phyloP scores from a whole-genome alignment of 2,329 filamentous ascomycete genomes.

The Penicillium sp. region DNA sequence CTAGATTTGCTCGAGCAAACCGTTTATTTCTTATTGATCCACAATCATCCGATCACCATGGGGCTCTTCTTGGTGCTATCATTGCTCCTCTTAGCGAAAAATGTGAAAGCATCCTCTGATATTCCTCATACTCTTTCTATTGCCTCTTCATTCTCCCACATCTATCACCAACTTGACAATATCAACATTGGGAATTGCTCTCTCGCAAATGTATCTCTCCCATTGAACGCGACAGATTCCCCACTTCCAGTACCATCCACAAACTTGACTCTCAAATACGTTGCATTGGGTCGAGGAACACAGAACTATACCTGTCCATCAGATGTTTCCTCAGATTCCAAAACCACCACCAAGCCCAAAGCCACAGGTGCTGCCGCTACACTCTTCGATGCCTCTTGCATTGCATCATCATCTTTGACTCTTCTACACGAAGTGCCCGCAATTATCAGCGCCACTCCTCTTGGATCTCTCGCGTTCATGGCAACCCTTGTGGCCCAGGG shows the following conservation, averaged over 20 bases:
- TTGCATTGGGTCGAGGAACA: constrained; percentile 49
- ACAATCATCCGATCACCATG: constrained; percentile 2
- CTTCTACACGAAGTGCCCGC: constrained; percentile 31
- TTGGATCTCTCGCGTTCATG: constrained; percentile 30
- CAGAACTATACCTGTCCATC: constrained; percentile 51
- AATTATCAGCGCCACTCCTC: constrained; percentile 18
- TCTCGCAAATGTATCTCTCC: constrained; percentile 12
- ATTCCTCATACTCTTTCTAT: constrained; percentile 17
- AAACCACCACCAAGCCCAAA: constrained; percentile 26
- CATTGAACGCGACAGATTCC: constrained; percentile 18
- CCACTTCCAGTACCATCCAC: constrained; percentile 31
- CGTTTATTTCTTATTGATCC: background rate
- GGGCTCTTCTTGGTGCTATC: background rate
- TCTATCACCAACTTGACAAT: constrained; percentile 20
- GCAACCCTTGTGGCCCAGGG: constrained; percentile 18
- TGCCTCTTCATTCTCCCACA: constrained; percentile 16
- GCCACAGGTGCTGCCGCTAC: constrained; percentile 47
- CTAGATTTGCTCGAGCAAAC: background rate
- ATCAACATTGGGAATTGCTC: constrained; percentile 26
- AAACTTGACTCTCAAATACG: constrained; percentile 40
- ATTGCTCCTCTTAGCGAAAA: background rate
- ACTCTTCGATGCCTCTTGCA: constrained; percentile 45
- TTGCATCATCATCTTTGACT: constrained; percentile 27
- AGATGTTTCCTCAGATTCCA: constrained; percentile 15
- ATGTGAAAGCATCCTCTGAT: background rate